phyloP scores from a whole-genome alignment of 1,284 basidiomycete genomes.

The Gomphus sp. region DNA sequence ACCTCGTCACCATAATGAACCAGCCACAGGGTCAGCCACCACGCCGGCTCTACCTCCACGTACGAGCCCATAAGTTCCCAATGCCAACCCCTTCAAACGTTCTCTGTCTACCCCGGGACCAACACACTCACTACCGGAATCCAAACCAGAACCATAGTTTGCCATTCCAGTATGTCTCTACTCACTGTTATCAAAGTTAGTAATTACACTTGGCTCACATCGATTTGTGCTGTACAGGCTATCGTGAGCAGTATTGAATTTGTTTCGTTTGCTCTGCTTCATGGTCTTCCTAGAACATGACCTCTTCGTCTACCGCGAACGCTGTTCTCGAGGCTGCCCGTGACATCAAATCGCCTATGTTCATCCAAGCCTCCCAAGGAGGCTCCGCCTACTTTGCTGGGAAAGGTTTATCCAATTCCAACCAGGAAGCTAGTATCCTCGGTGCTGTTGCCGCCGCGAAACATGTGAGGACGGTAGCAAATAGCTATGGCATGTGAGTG shows the following conservation, averaged over 20 bases:
- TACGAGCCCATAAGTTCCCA: neutral
- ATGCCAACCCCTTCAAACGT: neutral
- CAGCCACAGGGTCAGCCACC: neutral
- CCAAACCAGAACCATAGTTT: no score
- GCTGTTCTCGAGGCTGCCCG: conserved; percentile 85
- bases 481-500: conserved; percentile 82
- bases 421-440: conserved; percentile 92
- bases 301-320: conserved; percentile 82
- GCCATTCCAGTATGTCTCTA: conserved; percentile 68
- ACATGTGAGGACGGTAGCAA: conserved; percentile 86
- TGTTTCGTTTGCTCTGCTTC: conserved; percentile 13
- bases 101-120: neutral
- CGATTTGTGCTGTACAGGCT: conserved; percentile 28
- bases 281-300: conserved; percentile 54
- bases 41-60: conserved; percentile 1
- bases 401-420: conserved; percentile 92
- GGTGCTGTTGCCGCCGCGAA: conserved; percentile 91
- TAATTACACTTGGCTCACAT: neutral
- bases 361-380: conserved; percentile 96
- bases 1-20: neutral
- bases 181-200: neutral
- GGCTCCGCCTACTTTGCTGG: conserved; percentile 96
- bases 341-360: conserved; percentile 95
- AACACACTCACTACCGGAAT: no score
- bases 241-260: conserved; percentile 44